Base-by-base conservation (phyloP, 257 asterid species). In the Ocimum tenuiflorum region DNA sequence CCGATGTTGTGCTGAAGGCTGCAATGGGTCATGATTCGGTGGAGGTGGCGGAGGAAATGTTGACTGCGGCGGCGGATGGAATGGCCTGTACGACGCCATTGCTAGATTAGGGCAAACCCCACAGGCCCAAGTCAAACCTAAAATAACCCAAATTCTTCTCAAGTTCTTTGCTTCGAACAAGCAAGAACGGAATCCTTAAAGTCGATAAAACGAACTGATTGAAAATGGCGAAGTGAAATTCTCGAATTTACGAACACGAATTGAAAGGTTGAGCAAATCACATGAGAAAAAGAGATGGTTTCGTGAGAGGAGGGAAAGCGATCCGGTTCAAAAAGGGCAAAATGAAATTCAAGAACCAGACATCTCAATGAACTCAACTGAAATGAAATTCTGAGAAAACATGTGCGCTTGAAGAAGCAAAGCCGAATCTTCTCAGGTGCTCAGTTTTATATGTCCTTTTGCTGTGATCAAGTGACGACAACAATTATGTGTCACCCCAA, bases 51-150 rank as follows among this genome's bases (percentile, higher is more conserved):
- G 87, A 31, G 80, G 79, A 58, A 77, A 77, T 38, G 81, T 65
- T 4, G 82, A 65, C 60, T 51, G 79, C 38, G 75, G 80, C 39
- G 91, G 88, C 31, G 95, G 95, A 58, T 82, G 96, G 65, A 88
- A 87, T 45, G 97, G 97, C 79, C 97, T 75, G 77, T 89, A 87
- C 13, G 97, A 88, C 73, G 95, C 95, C 99, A 94, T 91, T 41
- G 66, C 41, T 29, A 60, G 56, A 45, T 41, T 72, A 63, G 22
- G 49, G 64, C 9, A 49, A 42, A 36, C 19, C 41, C 39, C 24
- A 39, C 20, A 29, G 14, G 59, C 13, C n/a, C 47, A 58, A 71
- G 50, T 20, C 4, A 47, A 50, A 23, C 77, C 69, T 8, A 52
- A 60, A 33, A 14, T 4, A 45, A 39, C 8, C 3, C n/a, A 1